These are phyloP conservation scores for Gonapodya prolifera DNA, from an alignment of 192 early-diverging fungal genomes.

Conservation along the genomic window DNA sequence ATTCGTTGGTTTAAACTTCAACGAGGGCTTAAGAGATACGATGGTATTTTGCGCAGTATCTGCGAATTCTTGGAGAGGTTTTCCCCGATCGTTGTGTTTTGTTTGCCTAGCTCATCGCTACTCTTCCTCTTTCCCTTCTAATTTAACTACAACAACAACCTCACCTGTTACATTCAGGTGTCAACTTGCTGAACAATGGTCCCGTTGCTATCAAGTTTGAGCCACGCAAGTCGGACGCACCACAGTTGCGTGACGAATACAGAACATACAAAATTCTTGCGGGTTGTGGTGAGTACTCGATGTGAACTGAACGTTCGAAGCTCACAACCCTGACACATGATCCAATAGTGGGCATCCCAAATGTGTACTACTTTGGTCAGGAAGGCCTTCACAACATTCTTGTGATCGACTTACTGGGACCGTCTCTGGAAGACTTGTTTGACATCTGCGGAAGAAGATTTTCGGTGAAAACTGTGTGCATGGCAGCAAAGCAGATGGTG, in stretches of 20 bases:
- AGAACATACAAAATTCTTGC: constrained; percentile 88
- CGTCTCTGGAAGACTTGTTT: constrained; percentile 90
- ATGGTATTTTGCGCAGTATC: too few species aligned
- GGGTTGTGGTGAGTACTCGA: constrained; percentile 23
- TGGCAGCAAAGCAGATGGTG: constrained; percentile 94
- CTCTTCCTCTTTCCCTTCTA: background rate
- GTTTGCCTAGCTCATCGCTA: background rate
- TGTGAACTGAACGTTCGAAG: background rate
- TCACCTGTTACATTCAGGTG: constrained; percentile 38
- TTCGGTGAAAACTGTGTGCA: constrained; percentile 83
- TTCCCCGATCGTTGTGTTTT: too few species aligned
- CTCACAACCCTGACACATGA: background rate
- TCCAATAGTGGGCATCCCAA: constrained; percentile 65
- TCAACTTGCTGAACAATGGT: constrained; percentile 78
- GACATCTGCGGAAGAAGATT: constrained; percentile 90
- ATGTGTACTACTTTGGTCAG: constrained; percentile 89
- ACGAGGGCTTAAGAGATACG: too few species aligned
- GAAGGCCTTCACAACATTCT: constrained; percentile 93
- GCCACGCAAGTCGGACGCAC: constrained; percentile 90
- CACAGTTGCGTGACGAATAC: constrained; percentile 92
- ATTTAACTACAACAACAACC: background rate
- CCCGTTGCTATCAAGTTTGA: constrained; percentile 98
- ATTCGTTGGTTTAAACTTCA: too few species aligned
- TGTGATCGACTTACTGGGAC: constrained; percentile 87
- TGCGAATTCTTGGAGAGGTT: too few species aligned